Conservation (phyloP, 2,329 filamentous ascomycete species). For the Talaromyces sp. region DNA sequence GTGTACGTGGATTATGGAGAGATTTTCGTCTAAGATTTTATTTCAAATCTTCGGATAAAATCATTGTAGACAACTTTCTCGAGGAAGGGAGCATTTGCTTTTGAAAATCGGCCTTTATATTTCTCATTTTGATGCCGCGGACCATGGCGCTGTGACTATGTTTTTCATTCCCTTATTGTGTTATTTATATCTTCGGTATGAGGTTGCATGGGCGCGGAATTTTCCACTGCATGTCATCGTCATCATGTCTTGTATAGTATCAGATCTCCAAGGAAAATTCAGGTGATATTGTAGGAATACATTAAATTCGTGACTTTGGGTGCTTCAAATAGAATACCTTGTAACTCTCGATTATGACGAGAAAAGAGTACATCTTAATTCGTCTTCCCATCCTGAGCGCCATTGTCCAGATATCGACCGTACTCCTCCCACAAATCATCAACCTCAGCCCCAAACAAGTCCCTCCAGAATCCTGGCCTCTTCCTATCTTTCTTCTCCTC, state of each 20-base stretch:
- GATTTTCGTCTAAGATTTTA: constrained; percentile 51
- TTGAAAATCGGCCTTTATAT: constrained; percentile 20
- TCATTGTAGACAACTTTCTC: constrained; percentile 26
- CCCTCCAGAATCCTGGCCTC: constrained; percentile 32
- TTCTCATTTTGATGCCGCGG: constrained; percentile 15
- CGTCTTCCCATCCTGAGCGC: constrained; percentile 14
- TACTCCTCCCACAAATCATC: constrained; percentile 74
- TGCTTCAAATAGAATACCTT: constrained; percentile 5
- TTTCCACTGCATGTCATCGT: constrained; percentile 19
- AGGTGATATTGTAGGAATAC: constrained; percentile 13
- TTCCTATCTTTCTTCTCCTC: constrained; percentile 3
- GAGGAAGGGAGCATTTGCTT: constrained; percentile 24
- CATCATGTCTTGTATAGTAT: constrained; percentile 36
- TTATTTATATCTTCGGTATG: constrained; percentile 19
- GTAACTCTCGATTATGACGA: not conserved
- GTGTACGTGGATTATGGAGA: constrained; percentile 68
- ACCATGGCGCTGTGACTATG: constrained; percentile 13
- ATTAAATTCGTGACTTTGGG: not conserved
- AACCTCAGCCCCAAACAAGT: constrained; percentile 63
- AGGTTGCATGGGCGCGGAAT: constrained; percentile 15
- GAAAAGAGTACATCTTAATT: not conserved
- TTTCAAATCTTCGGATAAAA: constrained; percentile 17
- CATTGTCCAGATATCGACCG: constrained; percentile 45
- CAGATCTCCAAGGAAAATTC: constrained; percentile 11
- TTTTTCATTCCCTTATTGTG: constrained; percentile 14